These are phyloP conservation scores for Mycena olivaceomarginata DNA, from an alignment of 768 basidiomycete genomes.

Conservation along the genomic window DNA sequence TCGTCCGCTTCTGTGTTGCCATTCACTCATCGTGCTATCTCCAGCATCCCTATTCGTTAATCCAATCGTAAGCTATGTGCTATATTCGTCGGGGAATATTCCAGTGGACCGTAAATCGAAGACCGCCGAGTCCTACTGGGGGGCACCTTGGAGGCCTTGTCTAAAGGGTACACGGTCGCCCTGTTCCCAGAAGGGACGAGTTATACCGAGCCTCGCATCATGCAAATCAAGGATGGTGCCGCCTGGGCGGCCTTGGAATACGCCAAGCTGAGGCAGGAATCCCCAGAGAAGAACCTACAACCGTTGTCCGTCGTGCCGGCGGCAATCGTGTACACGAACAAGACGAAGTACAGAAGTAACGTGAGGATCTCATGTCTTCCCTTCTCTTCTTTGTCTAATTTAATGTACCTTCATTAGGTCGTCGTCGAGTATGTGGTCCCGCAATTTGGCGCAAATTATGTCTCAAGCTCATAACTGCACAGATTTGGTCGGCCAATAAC, in stretches of 20 bases:
- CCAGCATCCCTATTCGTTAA: slow-evolving; percentile 88
- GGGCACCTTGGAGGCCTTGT: slow-evolving; percentile 91
- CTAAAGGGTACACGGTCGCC: slow-evolving; percentile 88
- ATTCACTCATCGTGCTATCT: slow-evolving; percentile 29
- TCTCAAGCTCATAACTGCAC: slow-evolving; percentile 19
- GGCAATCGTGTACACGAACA: slow-evolving; percentile 96
- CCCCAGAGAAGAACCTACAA: slow-evolving; percentile 64
- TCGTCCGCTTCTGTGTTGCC: background rate
- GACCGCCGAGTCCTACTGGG: slow-evolving; percentile 93
- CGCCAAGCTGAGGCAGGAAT: slow-evolving; percentile 82
- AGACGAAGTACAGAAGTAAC: slow-evolving; percentile 94
- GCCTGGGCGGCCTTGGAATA: slow-evolving; percentile 98
- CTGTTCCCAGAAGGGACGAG: slow-evolving; percentile 96
- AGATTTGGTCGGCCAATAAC: slow-evolving; percentile 92
- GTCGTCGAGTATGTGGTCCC: slow-evolving; percentile 78
- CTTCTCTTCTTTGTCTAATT: slow-evolving; percentile 34
- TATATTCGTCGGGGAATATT: slow-evolving; percentile 96
- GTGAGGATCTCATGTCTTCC: slow-evolving; percentile 70
- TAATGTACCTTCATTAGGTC: slow-evolving; percentile 65
- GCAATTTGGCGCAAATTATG: slow-evolving; percentile 34
- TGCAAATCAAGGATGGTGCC: slow-evolving; percentile 95
- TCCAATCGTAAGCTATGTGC: slow-evolving; percentile 81
- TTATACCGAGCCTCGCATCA: slow-evolving; percentile 95
- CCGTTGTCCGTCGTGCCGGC: slow-evolving; percentile 85
- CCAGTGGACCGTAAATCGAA: slow-evolving; percentile 96